These are phyloP conservation scores for Coleophoma crateriformis DNA, from an alignment of 2,329 filamentous ascomycete species.

Conservation along the genomic window DNA sequence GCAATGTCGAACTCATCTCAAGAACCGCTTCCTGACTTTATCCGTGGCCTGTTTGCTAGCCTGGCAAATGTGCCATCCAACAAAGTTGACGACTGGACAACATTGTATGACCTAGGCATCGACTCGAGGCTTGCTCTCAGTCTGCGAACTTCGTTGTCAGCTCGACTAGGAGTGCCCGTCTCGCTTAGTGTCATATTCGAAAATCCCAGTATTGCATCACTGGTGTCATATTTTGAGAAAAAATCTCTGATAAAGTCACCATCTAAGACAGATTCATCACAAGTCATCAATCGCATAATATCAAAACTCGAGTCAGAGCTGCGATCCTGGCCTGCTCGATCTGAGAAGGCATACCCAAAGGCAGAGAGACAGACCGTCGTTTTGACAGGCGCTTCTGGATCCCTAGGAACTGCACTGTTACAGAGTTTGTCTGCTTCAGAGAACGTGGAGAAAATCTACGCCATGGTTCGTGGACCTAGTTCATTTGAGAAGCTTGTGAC, in stretches of 20 bases:
- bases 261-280: background rate
- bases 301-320: conserved; percentile 17
- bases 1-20: background rate
- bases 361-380: conserved; percentile 15
- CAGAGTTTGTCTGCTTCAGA: conserved; percentile 10
- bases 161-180: conserved; percentile 15
- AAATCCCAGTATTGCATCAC: conserved; percentile 9
- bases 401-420: conserved; percentile 19
- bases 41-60: conserved; percentile 12
- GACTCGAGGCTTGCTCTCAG: conserved; percentile 20
- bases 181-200: conserved; percentile 25
- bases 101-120: conserved; percentile 20
- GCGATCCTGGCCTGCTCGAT: conserved; percentile 13
- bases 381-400: conserved; percentile 20
- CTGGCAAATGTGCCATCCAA: conserved; percentile 9
- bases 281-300: conserved; percentile 16
- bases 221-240: background rate
- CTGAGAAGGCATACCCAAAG: conserved; percentile 3
- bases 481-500: conserved; percentile 8
- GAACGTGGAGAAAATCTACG: conserved; percentile 17
- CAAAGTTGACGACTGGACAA: conserved; percentile 17
- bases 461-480: conserved; percentile 18
- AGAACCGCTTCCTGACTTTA: conserved; percentile 11
- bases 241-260: conserved; percentile 1
- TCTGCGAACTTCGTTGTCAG: conserved; percentile 16